Conservation (phyloP, 352 stramenopile species). For the Phytophthora citricola region DNA sequence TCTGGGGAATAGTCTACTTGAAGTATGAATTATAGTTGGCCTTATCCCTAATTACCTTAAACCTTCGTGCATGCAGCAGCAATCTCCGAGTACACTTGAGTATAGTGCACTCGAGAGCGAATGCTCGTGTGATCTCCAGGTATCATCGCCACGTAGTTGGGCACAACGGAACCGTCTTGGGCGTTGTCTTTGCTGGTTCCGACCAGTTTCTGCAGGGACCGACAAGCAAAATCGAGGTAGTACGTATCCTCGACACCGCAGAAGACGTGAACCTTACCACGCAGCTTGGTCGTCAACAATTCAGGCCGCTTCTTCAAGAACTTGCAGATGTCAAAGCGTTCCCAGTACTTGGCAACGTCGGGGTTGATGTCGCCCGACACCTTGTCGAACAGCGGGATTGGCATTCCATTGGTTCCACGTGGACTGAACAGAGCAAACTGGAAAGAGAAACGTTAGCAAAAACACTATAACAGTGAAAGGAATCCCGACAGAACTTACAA, state of each 20-base stretch:
- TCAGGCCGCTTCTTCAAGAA: conserved; percentile 44
- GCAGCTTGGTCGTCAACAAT: conserved; percentile 50
- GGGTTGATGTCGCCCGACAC: conserved; percentile 70
- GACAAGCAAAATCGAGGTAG: conserved; percentile 52
- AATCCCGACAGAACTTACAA: conserved; percentile 52
- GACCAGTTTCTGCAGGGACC: no score
- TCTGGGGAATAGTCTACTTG: conserved; percentile 1
- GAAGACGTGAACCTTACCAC: conserved; percentile 75
- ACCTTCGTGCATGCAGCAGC: no score
- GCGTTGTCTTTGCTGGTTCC: not conserved
- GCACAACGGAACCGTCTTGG: conserved; percentile 34
- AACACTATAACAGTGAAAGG: not conserved
- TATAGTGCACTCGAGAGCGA: conserved; percentile 14
- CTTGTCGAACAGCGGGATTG: conserved; percentile 76
- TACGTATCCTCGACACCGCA: conserved; percentile 80
- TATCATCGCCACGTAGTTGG: conserved; percentile 76
- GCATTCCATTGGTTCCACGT: conserved; percentile 55
- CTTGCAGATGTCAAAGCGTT: conserved; percentile 72
- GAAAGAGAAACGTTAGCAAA: conserved; percentile 14
- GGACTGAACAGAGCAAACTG: conserved; percentile 74
- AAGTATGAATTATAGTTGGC: not conserved
- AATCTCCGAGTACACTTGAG: no score
- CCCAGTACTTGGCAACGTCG: conserved; percentile 65
- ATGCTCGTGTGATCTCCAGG: conserved; percentile 78
- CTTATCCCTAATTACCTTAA: no score